A percentile compares a stretch with the other conserved stretches of the same genome.
Evolutionary conservation across 805 yeast species (phyloP).

Genomic region (Lachancea waltii): DNA sequence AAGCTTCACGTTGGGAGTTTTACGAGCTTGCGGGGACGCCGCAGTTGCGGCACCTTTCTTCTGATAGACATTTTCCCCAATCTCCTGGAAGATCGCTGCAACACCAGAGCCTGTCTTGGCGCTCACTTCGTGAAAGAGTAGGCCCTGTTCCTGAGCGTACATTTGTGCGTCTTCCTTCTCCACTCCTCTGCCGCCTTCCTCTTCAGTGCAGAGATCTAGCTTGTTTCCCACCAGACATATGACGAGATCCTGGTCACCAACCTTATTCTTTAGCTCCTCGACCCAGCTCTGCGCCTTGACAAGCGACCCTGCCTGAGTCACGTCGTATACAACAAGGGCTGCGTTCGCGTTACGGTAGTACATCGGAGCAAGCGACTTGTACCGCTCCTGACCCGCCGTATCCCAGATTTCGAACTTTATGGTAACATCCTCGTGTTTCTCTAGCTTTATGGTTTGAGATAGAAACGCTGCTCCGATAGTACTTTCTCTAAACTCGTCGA

Average conservation of each 20-base stretch:
- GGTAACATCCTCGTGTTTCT: constrained; percentile 19
- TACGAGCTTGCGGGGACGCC: constrained; percentile 11
- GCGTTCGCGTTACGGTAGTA: constrained; percentile 74
- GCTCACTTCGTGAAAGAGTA: constrained; percentile 48
- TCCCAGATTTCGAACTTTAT: constrained; percentile 76
- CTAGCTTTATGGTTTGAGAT: constrained; percentile 58
- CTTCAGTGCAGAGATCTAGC: constrained; percentile 48
- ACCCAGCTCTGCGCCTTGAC: constrained; percentile 83
- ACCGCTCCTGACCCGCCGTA: constrained; percentile 93
- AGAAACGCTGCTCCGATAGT: constrained; percentile 99
- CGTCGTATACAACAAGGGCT: constrained; percentile 84
- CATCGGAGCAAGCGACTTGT: constrained; percentile 77
- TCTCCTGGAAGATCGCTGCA: constrained; percentile 40
- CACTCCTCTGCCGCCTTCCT: constrained; percentile 42
- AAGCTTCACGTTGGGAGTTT: constrained; percentile 28
- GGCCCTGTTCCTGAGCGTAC: constrained; percentile 47
- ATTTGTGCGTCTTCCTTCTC: constrained; percentile 41
- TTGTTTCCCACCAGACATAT: constrained; percentile 89
- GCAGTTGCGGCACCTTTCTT: constrained; percentile 19
- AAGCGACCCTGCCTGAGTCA: constrained; percentile 65
- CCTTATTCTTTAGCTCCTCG: constrained; percentile 84
- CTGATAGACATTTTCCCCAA: constrained; percentile 41
- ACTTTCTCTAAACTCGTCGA: constrained; percentile 75
- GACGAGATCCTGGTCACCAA: constrained; percentile 58
- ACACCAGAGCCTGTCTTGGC: constrained; percentile 53